Conservation (phyloP, 1,284 basidiomycete genomes). For the Porogramme epimiltina region DNA sequence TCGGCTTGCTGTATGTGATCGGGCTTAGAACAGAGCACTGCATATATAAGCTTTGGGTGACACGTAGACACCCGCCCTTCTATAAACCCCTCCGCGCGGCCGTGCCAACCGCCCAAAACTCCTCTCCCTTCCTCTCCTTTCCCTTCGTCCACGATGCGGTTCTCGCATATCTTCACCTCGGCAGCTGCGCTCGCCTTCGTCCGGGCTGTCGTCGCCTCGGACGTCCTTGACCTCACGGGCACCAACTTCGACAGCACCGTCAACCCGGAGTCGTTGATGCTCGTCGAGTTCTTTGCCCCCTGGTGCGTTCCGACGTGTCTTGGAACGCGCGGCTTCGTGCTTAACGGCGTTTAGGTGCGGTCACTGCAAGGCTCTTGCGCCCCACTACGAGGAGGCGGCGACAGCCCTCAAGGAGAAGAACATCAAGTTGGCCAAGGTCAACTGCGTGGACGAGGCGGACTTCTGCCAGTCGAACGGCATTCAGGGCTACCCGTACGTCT, state of each 20-base stretch:
- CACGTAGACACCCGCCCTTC: conserved; percentile 23
- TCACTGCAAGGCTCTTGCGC: conserved; percentile 91
- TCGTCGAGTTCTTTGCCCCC: conserved; percentile 96
- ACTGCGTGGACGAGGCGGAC: conserved; percentile 89
- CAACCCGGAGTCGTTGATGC: conserved; percentile 73
- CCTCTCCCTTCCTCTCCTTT: conserved; percentile 18
- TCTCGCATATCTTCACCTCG: conserved; percentile 52
- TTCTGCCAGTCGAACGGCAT: conserved; percentile 86
- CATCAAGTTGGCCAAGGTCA: conserved; percentile 95
- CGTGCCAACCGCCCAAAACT: conserved; percentile 10
- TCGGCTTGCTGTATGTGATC: conserved; percentile 13
- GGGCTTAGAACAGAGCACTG: conserved; percentile 16
- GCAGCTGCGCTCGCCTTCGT: conserved; percentile 57
- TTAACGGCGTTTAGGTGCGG: conserved; percentile 62
- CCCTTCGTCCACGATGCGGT: conserved; percentile 56
- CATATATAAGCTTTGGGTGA: conserved; percentile 11
- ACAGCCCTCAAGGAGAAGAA: conserved; percentile 86
- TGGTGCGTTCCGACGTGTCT: conserved; percentile 50
- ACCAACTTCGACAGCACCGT: conserved; percentile 75
- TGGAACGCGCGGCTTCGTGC: not conserved
- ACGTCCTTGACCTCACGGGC: conserved; percentile 80
- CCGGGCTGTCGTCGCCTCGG: conserved; percentile 63
- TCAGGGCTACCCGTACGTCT: conserved; percentile 87
- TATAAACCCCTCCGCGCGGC: conserved; percentile 22
- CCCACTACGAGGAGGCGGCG: conserved; percentile 96